Base-by-base conservation (phyloP, 2,329 filamentous ascomycete species). In the Seiridium cupressi region DNA sequence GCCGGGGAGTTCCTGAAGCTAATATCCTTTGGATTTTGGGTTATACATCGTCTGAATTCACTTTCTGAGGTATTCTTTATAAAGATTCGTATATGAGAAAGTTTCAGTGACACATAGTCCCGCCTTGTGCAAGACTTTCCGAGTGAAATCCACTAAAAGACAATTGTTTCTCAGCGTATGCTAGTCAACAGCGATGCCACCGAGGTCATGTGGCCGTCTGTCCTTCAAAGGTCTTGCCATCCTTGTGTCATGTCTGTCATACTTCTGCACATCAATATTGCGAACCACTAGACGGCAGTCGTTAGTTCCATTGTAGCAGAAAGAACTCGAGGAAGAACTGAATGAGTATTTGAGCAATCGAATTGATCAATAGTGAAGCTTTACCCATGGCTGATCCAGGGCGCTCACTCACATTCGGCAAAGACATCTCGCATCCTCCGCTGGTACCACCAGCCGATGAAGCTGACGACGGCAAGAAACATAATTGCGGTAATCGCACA, bases 401-500 rank as follows among this genome's bases (percentile, higher is more conserved):
- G 42, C 2, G 42, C 5, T 48, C 5, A 57, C 55, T 47, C 32
- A 57, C 55, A 32, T n/a, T 57, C 42, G 32, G 35, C 44, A 48
- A 57, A 57, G 3, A 57, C 26, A 40, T 57, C 55, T 26, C 55
- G 26, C 55, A 57, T 57, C 31, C 55, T 35, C 3, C 55, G 9
- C 7, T 57, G 55, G 35, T 57, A 57, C 55, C 55, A 57, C 55
- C 55, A 57, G 8, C 55, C 55, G 4, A 57, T 48, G 34, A 57
- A 57, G 44, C 55, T 57, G 1, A 57, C 55, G 4, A 57, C 40
- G 5, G 55, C 55, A 0, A 57, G 31, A 18, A 57, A 57, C 3
- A 57, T 32, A 8, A 57, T 57, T 10, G 55, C 55, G 6, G 55
- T 57, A 26, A 57, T 57, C n/a, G 55, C 55, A 31, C 55, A 57